Percentiles rank a stretch among this genome's conserved stretches.
phyloP scores from a whole-genome alignment of 768 basidiomycete genomes.

The Xerocomellus intermedius region DNA sequence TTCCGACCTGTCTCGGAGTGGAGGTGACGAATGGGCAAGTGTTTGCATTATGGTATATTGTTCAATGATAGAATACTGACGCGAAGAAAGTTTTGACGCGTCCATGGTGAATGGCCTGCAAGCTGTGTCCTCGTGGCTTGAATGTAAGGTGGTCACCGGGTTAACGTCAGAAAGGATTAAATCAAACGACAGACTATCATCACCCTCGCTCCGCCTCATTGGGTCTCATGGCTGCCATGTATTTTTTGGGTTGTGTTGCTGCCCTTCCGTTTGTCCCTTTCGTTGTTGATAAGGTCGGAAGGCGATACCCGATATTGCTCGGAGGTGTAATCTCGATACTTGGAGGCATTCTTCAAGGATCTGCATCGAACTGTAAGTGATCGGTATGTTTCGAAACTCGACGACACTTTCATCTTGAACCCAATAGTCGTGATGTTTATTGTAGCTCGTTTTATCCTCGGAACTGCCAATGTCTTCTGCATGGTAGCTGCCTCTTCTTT shows the following conservation, averaged over 20 bases:
- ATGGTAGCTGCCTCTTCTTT: slow-evolving; percentile 17
- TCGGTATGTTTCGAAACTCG: neutral
- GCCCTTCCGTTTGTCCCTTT: slow-evolving; percentile 43
- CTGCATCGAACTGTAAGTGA: neutral
- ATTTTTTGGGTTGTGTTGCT: slow-evolving; percentile 54
- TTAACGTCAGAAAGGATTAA: neutral
- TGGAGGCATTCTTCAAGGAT: neutral
- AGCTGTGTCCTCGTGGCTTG: slow-evolving; percentile 55
- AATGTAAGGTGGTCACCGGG: slow-evolving; percentile 35
- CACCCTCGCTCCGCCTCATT: slow-evolving; percentile 51
- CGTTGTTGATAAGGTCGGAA: neutral
- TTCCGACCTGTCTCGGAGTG: slow-evolving; percentile 36
- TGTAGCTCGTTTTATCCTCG: neutral
- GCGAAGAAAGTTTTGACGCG: slow-evolving; percentile 25
- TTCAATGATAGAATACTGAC: neutral
- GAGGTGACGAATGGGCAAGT: slow-evolving; percentile 9
- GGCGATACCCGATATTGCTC: neutral
- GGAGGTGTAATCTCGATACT: neutral
- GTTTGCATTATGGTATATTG: neutral
- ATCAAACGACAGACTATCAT: slow-evolving; percentile 43
- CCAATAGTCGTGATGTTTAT: slow-evolving; percentile 1
- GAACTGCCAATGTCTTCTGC: neutral
- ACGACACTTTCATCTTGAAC: neutral
- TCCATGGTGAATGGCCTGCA: slow-evolving; percentile 66
- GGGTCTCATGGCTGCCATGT: slow-evolving; percentile 57